A percentile compares a stretch with the other conserved stretches of the same genome.
These are phyloP conservation scores for Pestalotiopsis sp. DNA, from an alignment of 2,329 filamentous ascomycete genomes.

Conservation along the genomic window DNA sequence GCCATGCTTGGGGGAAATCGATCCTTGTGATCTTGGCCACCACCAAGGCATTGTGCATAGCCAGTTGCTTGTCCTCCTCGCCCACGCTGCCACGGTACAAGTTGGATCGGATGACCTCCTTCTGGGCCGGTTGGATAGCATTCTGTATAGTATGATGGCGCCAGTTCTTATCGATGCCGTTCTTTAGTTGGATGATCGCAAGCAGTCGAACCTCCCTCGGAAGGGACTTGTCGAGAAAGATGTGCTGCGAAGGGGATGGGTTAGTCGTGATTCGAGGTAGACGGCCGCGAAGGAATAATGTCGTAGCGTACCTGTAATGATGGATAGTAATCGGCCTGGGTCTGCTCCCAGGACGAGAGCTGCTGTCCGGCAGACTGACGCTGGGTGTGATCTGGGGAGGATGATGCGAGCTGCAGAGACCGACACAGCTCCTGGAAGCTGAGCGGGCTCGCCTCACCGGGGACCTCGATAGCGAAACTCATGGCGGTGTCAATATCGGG, in stretches of 20 bases:
- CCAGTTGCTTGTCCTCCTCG: constrained; percentile 75
- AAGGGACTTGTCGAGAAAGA: constrained; percentile 79
- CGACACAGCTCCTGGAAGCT: constrained; percentile 64
- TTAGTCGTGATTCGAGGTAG: neutral
- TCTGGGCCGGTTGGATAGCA: constrained; percentile 74
- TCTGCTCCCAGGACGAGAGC: constrained; percentile 68
- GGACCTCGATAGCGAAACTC: constrained; percentile 75
- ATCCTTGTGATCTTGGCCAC: constrained; percentile 85
- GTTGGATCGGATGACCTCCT: constrained; percentile 71
- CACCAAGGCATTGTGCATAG: constrained; percentile 85
- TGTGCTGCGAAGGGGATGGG: constrained; percentile 51
- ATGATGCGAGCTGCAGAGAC: constrained; percentile 63
- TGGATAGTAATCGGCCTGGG: constrained; percentile 65
- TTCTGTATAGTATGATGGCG: constrained; percentile 63
- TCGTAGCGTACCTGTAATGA: constrained; percentile 61
- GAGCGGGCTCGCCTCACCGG: constrained; percentile 78
- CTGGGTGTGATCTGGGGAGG: constrained; percentile 62
- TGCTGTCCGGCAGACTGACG: constrained; percentile 71
- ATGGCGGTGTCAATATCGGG: constrained; percentile 41
- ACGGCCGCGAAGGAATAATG: neutral
- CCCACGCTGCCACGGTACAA: constrained; percentile 76
- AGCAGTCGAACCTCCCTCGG: constrained; percentile 82
- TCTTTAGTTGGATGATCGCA: constrained; percentile 92
- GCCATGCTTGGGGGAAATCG: constrained; percentile 89
- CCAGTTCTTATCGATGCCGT: constrained; percentile 96